These are phyloP conservation scores for Pyrenophora teres DNA, from an alignment of 2,329 filamentous ascomycete genomes.

Conservation along the genomic window DNA sequence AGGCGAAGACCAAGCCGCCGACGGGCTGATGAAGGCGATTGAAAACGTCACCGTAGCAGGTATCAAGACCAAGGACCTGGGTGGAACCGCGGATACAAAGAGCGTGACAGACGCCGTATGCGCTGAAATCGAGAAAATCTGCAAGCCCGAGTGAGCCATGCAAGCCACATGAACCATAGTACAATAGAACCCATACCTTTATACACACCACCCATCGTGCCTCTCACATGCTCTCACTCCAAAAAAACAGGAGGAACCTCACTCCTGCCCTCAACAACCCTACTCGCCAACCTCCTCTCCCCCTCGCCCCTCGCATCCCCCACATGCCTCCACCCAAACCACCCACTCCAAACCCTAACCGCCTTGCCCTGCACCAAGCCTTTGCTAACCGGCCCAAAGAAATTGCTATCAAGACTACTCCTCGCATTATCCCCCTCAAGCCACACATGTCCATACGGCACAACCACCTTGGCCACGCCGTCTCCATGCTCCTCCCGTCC, in stretches of 20 bases:
- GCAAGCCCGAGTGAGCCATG: slow-evolving; percentile 21
- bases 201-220: too few relatives aligned
- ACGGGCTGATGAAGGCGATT: slow-evolving; percentile 62
- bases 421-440: slow-evolving; percentile 85
- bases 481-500: slow-evolving; percentile 12
- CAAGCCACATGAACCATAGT: background rate
- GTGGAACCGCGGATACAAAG: slow-evolving; percentile 61
- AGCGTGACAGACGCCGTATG: slow-evolving; percentile 64
- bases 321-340: slow-evolving; percentile 55
- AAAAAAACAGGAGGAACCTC: slow-evolving; percentile 29
- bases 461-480: slow-evolving; percentile 53
- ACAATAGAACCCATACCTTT: background rate
- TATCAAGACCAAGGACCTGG: slow-evolving; percentile 64
- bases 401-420: slow-evolving; percentile 81
- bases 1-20: slow-evolving; percentile 62
- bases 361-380: slow-evolving; percentile 76
- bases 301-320: slow-evolving; percentile 58
- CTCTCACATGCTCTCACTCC: slow-evolving; percentile 19
- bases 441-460: slow-evolving; percentile 90
- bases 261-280: slow-evolving; percentile 46
- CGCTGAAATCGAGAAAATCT: slow-evolving; percentile 55
- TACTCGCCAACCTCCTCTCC: slow-evolving; percentile 48
- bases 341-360: slow-evolving; percentile 67
- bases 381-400: slow-evolving; percentile 81
- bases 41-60: slow-evolving; percentile 64